Conservation (phyloP, 495 filamentous ascomycete genomes). For the Aspergillus sclerotiicarbonarius region DNA sequence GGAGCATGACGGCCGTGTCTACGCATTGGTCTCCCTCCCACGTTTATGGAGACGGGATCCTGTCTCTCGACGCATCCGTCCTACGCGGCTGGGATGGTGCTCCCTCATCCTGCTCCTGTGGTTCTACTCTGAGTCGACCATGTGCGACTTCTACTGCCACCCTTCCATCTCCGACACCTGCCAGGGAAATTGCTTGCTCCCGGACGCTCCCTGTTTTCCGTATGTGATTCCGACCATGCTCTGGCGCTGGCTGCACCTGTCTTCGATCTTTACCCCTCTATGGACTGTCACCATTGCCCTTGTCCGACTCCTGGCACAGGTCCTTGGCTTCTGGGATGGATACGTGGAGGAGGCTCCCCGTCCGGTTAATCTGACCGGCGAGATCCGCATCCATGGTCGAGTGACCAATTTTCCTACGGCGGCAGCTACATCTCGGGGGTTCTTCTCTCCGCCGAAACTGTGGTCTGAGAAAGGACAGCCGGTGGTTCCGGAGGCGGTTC, state of each 20-base stretch:
- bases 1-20: conserved; percentile 25
- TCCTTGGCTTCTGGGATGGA: conserved; percentile 44
- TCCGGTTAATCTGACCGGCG: conserved; percentile 28
- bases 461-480: conserved; percentile 18
- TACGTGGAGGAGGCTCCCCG: conserved; percentile 38
- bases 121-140: conserved; percentile 58
- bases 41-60: conserved; percentile 52
- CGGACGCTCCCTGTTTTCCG: conserved; percentile 46
- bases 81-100: conserved; percentile 58
- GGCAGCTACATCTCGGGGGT: conserved; percentile 18
- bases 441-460: conserved; percentile 15
- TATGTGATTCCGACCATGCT: conserved; percentile 48
- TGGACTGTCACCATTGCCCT: conserved; percentile 33
- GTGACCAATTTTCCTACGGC: conserved; percentile 16
- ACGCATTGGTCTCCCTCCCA: conserved; percentile 55
- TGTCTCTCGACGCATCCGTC: conserved; percentile 38
- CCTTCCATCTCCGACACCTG: conserved; percentile 47
- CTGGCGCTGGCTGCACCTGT: conserved; percentile 44
- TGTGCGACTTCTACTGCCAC: conserved; percentile 63
- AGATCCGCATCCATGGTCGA: conserved; percentile 35
- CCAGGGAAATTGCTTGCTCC: conserved; percentile 44
- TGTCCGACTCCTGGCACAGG: conserved; percentile 32
- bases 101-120: conserved; percentile 48
- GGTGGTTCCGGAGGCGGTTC: conserved; percentile 8
- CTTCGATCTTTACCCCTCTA: conserved; percentile 29